Evolutionary conservation across 2,329 filamentous ascomycete species (phyloP).

Genomic region (Aspergillus luchuensis): DNA sequence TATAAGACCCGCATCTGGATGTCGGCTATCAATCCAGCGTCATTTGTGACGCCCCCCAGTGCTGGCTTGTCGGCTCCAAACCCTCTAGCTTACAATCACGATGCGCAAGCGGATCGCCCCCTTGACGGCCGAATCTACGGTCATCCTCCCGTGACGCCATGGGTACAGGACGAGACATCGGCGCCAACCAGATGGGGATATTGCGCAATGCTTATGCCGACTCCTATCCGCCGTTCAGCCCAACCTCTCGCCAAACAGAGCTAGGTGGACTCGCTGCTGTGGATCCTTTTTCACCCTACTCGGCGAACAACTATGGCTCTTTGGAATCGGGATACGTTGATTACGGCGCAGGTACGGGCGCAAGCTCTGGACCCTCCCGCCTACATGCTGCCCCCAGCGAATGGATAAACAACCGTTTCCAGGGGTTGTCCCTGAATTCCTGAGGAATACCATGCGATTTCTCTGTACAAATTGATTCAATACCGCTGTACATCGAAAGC

Average conservation of each 20-base stretch:
- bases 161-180: conserved; percentile 33
- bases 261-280: conserved; percentile 33
- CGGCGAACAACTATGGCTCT: conserved; percentile 38
- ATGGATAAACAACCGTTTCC: conserved; percentile 65
- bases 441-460: conserved; percentile 25
- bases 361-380: conserved; percentile 36
- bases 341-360: conserved; percentile 36
- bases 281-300: conserved; percentile 42
- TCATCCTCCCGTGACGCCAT: conserved; percentile 32
- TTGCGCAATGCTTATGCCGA: conserved; percentile 41
- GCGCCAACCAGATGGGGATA: conserved; percentile 31
- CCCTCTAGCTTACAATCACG: conserved; percentile 59
- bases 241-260: conserved; percentile 36
- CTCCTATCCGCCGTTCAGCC: conserved; percentile 40
- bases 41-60: conserved; percentile 75
- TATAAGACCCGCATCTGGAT: conserved; percentile 99
- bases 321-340: conserved; percentile 40
- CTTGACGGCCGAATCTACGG: conserved; percentile 39
- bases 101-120: conserved; percentile 42
- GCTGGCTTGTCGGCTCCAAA: conserved; percentile 71
- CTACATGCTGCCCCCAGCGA: conserved; percentile 50
- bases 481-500: conserved; percentile 1
- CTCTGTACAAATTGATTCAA: neutral
- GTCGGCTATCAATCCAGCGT: conserved; percentile 97
- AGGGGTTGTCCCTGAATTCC: conserved; percentile 71